These are phyloP conservation scores for Cercospora citrullina DNA, from an alignment of 2,329 filamentous ascomycete genomes.

Conservation along the genomic window DNA sequence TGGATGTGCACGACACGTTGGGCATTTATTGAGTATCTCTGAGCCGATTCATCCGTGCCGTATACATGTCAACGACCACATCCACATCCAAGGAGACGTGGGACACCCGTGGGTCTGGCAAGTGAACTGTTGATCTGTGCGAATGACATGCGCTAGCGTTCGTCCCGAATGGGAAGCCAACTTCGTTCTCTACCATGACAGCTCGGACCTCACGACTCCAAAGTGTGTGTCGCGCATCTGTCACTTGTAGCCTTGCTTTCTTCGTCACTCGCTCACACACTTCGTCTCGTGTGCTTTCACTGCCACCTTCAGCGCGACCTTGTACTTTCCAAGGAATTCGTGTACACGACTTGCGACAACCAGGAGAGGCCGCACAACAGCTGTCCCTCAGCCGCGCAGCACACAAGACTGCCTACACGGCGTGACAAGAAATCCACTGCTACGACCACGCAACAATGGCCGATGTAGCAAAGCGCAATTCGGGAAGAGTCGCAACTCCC, in stretches of 20 bases:
- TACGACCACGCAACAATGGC: slow-evolving; percentile 46
- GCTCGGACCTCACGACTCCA: neutral
- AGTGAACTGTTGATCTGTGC: slow-evolving; percentile 1
- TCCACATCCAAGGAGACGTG: neutral
- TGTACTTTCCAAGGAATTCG: neutral
- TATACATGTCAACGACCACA: neutral
- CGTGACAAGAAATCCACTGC: neutral
- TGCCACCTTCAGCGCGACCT: neutral
- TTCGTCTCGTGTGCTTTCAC: neutral
- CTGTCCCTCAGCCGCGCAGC: neutral
- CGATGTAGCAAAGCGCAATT: slow-evolving; percentile 58
- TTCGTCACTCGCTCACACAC: slow-evolving; percentile 3
- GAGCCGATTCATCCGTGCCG: neutral
- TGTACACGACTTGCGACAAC: neutral
- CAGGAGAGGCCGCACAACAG: neutral
- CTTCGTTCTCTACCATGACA: neutral
- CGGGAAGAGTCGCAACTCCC: slow-evolving; percentile 55
- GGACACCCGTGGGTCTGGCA: neutral
- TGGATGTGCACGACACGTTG: neutral
- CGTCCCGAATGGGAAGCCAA: slow-evolving; percentile 7
- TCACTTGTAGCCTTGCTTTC: neutral
- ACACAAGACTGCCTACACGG: neutral
- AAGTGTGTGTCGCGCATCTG: neutral
- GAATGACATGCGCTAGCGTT: slow-evolving; percentile 2
- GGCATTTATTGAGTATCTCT: neutral